phyloP scores from a whole-genome alignment of 345 rosid genomes.

The Hypericum androsaemum region DNA sequence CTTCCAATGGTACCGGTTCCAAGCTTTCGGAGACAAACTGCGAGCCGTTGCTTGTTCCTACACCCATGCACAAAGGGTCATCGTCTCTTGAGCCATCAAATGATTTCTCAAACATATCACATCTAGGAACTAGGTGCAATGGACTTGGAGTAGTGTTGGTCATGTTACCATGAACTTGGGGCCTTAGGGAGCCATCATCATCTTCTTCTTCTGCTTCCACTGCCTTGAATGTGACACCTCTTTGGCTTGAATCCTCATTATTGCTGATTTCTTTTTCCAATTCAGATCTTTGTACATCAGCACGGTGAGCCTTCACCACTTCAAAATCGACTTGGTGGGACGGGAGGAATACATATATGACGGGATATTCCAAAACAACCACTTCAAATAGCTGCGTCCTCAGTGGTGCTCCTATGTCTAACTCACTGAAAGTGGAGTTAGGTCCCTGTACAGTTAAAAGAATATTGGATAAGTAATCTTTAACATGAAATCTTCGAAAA shows the following conservation, averaged over 20 bases:
- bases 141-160: constrained; percentile 21
- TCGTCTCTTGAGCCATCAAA: constrained; percentile 7
- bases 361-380: constrained; percentile 70
- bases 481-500: neutral
- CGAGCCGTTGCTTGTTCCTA: constrained; percentile 7
- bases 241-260: constrained; percentile 22
- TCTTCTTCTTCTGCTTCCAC: constrained; percentile 50
- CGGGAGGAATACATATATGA: constrained; percentile 76
- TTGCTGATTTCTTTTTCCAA: constrained; percentile 16
- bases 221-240: constrained; percentile 47
- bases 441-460: constrained; percentile 39
- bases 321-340: constrained; percentile 50
- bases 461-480: neutral
- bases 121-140: constrained; percentile 10
- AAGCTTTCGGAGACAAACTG: constrained; percentile 7
- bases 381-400: constrained; percentile 50
- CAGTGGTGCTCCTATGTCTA: constrained; percentile 51
- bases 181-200: constrained; percentile 29
- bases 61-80: constrained; percentile 9
- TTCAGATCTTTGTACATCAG: constrained; percentile 14
- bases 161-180: constrained; percentile 36
- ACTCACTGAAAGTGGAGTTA: constrained; percentile 50
- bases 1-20: constrained; percentile 15
- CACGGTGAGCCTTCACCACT: constrained; percentile 31
- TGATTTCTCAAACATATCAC: constrained; percentile 13